Base-by-base conservation (phyloP, 495 filamentous ascomycete species). In the Cercophora scortea region DNA sequence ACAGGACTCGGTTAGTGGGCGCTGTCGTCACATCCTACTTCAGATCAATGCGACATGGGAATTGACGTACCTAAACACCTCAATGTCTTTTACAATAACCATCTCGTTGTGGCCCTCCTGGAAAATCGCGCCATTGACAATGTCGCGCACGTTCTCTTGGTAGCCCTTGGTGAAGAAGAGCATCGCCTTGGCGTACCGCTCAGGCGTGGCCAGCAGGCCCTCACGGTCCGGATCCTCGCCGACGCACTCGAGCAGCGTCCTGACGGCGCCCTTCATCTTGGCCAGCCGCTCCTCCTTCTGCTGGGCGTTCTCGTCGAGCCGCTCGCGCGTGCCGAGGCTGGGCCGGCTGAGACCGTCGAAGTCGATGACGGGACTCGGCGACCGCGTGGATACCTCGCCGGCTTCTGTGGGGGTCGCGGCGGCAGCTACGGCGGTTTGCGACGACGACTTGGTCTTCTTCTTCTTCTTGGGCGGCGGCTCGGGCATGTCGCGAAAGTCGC, bases 91-190 rank as follows among this genome's bases (percentile, higher is more conserved):
- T 33, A 98, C 90, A 54, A 98, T 95, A 16, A 97, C 91, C 65
- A 96, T 75, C 72, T 98, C 94, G 61, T 96, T 92, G 63, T 97
- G 93, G 61, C 91, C 87, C 66, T 98, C 93, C 59, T 95, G 86
- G 71, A 98, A 98, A 53, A 97, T 89, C 33, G 93, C 93, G 45
- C 85, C 86, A 65, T 96, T 96, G 52, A 98, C 88, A 53, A 98
- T 84, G 61, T 94, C 90, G 52, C 83, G 76, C 43, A 98, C 81
- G 66, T 96, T 96, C 76, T 98, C 86, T 70, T 96, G 89, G 61
- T 98, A 98, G 32, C 93, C 93, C 66, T 96, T 95, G n/a, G 93
- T 98, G 72, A 98, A 95, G 76, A 87, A 95, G 17, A 98, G 78
- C 90, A 98, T 91, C 6, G 93, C 93, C 68, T 92, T 92, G 53